Evolutionary conservation across 768 basidiomycete species (phyloP), one percentile per base, ranked within the genome.

Genomic region (Suillus alpinus): DNA sequence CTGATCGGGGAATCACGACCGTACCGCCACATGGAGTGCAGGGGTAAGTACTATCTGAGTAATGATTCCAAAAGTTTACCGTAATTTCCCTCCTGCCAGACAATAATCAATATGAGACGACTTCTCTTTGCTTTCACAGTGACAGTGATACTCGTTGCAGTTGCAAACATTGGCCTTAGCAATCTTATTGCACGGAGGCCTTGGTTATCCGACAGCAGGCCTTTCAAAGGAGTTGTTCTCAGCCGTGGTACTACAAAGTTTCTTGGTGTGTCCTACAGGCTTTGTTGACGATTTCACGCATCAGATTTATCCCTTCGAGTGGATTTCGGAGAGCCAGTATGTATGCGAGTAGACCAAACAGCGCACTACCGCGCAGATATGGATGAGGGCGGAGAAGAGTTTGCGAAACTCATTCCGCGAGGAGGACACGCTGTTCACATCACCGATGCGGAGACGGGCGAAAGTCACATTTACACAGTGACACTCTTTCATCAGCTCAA

Each of bases 401-500:
- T 63, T 62, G 62, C 60, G 14, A 67, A 64, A 20, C 60, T 71
- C 14, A 66, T 78, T 13, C 77, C 76, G 6, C 43, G 63, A 7
- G 69, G 72, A 12, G 75, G 75, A 12, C 67, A 74, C 56, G 23
- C 71, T 53, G 64, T 78, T 49, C 64, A 70, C 44, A 46, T 77
- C 40, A 64, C 66, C 3, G 63, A 64, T 20, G 34, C 50, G 0
- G 49, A 50, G 18, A 50, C 49, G 29, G 29, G 49, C 6, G 29
- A 50, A n/a, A 56, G 53, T 43, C 47, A 60, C 43, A 53, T 70
- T 26, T 73, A 76, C 67, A 79, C 76, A 2, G 68, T 78, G 7
- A 65, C 75, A 0, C 61, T 80, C 50, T 76, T 80, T 64, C 78
- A 80, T 60, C 77, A 78, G 63, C 68, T 78, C 6, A 73, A 73